Conservation (phyloP, 106 monocot species). For the Dioscorea alata region DNA sequence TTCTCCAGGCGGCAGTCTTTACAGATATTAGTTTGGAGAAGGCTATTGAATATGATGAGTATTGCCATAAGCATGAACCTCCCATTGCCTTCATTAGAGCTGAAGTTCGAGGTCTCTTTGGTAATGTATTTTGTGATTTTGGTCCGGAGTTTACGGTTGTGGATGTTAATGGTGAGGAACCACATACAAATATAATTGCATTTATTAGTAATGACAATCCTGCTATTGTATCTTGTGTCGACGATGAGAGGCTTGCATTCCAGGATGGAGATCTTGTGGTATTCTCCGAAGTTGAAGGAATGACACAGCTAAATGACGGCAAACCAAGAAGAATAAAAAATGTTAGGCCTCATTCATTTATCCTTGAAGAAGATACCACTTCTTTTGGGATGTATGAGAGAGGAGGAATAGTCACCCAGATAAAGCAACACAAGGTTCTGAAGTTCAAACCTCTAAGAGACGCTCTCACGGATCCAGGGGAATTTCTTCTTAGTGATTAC, state of each 20-base stretch:
- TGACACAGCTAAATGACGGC: conserved; percentile 78
- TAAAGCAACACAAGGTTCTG: conserved; percentile 48
- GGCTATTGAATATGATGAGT: conserved; percentile 67
- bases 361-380: conserved; percentile 57
- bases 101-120: conserved; percentile 73
- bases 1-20: conserved; percentile 69
- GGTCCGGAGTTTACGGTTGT: conserved; percentile 66
- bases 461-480: conserved; percentile 54
- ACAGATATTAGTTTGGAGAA: conserved; percentile 67
- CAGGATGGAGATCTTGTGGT: conserved; percentile 70
- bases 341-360: conserved; percentile 57
- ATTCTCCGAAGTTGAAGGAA: conserved; percentile 74
- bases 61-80: conserved; percentile 64
- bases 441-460: conserved; percentile 45
- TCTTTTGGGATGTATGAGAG: conserved; percentile 42
- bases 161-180: conserved; percentile 77
- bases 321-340: conserved; percentile 58
- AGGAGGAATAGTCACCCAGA: conserved; percentile 68
- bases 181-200: conserved; percentile 75
- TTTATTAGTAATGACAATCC: conserved; percentile 72
- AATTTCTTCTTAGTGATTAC: conserved; percentile 61
- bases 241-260: conserved; percentile 74
- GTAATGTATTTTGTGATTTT: conserved; percentile 74
- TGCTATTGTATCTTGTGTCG: conserved; percentile 65
- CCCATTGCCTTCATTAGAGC: conserved; percentile 73